Percentiles rank a stretch among this genome's conserved stretches.
phyloP scores from a whole-genome alignment of 2,329 filamentous ascomycete genomes.

The Sarocladiaceae sp. region DNA sequence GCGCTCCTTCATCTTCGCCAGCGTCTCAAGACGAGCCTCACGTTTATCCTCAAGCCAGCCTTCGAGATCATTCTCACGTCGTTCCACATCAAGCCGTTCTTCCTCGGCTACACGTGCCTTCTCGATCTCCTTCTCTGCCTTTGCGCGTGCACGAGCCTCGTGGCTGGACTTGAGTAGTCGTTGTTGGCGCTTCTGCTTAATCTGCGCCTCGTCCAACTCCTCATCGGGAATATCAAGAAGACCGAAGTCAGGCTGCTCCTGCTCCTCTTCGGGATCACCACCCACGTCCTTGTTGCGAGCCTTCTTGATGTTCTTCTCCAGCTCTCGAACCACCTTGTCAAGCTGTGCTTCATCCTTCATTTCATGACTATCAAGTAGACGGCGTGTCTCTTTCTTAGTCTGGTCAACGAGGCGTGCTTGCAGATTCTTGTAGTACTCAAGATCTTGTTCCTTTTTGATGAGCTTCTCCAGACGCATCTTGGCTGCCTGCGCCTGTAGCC shows the following conservation, averaged over 20 bases:
- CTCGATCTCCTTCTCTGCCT: slow-evolving; percentile 91
- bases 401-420: slow-evolving; percentile 65
- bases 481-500: slow-evolving; percentile 90
- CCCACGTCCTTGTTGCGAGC: slow-evolving; percentile 92
- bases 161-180: slow-evolving; percentile 90
- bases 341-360: slow-evolving; percentile 85
- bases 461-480: slow-evolving; percentile 96
- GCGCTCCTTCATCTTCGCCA: slow-evolving; percentile 86
- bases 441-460: slow-evolving; percentile 89
- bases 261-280: slow-evolving; percentile 70
- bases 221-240: slow-evolving; percentile 87
- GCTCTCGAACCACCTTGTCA: slow-evolving; percentile 77
- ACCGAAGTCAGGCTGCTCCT: slow-evolving; percentile 78
- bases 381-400: slow-evolving; percentile 86
- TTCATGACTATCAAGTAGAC: slow-evolving; percentile 82
- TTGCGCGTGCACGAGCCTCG: slow-evolving; percentile 87
- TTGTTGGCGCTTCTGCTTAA: slow-evolving; percentile 92
- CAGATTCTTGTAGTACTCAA: slow-evolving; percentile 87
- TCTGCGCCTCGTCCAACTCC: slow-evolving; percentile 79
- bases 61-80: slow-evolving; percentile 76
- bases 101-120: slow-evolving; percentile 79
- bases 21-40: slow-evolving; percentile 59
- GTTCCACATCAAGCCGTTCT: slow-evolving; percentile 75
- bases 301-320: slow-evolving; percentile 84
- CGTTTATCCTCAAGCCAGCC: slow-evolving; percentile 81